Evolutionary conservation across 1,284 basidiomycete genomes (phyloP).

Genomic region (Chalciporus piperatoides): DNA sequence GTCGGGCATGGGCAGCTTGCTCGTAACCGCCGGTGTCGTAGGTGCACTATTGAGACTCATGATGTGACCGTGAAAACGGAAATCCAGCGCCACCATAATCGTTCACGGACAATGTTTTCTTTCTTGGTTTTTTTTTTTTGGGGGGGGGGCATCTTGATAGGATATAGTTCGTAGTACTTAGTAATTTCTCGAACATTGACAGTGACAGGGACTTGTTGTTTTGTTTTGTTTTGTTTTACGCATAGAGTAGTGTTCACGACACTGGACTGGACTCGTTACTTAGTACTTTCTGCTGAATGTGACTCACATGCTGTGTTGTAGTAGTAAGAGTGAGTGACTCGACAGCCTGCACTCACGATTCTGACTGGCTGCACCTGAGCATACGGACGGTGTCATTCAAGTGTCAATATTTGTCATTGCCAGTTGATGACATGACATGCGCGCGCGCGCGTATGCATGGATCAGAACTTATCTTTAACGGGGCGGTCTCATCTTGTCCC

Average conservation of each 20-base stretch:
- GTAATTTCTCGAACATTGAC: neutral
- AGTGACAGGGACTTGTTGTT: neutral
- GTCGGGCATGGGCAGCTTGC: slow-evolving; percentile 9
- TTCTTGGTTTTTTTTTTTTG: neutral
- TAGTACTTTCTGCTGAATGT: neutral
- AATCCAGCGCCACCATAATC: neutral
- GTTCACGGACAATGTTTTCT: neutral
- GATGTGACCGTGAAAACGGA: slow-evolving; percentile 9
- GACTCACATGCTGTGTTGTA: too few species aligned
- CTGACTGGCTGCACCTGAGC: too few species aligned
- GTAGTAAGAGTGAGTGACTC: too few species aligned
- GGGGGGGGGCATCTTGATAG: too few species aligned
- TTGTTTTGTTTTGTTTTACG: neutral
- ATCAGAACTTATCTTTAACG: too few species aligned
- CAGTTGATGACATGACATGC: too few species aligned
- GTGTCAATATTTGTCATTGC: too few species aligned
- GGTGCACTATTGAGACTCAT: slow-evolving; percentile 11
- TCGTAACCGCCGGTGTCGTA: slow-evolving; percentile 15
- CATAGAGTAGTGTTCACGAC: neutral
- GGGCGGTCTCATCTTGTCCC: too few species aligned
- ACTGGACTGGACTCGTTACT: neutral
- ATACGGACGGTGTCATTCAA: too few species aligned
- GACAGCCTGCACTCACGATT: too few species aligned
- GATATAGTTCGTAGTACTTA: too few species aligned
- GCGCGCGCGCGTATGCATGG: too few species aligned